A percentile compares a stretch with the other conserved stretches of the same genome.
Evolutionary conservation across 345 rosid genomes (phyloP).

Genomic region (Isatis tinctoria): DNA sequence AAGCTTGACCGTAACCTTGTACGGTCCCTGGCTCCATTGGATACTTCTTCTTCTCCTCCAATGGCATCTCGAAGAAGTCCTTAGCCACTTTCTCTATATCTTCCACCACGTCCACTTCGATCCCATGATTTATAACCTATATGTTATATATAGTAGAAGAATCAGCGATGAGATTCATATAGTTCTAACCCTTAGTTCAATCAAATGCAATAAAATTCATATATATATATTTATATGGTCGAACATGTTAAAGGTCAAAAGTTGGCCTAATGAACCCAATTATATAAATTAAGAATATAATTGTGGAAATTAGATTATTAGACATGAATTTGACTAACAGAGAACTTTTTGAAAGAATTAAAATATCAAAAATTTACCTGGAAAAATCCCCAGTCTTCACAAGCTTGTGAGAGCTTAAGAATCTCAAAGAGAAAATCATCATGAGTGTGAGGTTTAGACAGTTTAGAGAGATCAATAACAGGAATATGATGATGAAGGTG

Average conservation of each 20-base stretch:
- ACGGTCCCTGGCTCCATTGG: constrained; percentile 90
- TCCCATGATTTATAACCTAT: constrained; percentile 82
- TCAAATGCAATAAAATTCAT: not conserved
- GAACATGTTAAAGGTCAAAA: not conserved
- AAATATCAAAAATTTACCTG: constrained; percentile 46
- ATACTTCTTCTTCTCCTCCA: constrained; percentile 77
- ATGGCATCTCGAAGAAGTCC: constrained; percentile 77
- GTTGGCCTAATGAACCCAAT: not conserved
- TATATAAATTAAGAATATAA: not conserved
- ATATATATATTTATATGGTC: not conserved
- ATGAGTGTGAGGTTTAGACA: constrained; percentile 35
- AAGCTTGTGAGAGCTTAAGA: constrained; percentile 55
- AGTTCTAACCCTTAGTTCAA: not conserved
- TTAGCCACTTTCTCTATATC: constrained; percentile 63
- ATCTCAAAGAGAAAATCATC: constrained; percentile 40
- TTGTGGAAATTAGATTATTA: not conserved
- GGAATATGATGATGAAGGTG: constrained; percentile 47
- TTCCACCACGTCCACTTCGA: constrained; percentile 53
- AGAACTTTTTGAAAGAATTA: not conserved
- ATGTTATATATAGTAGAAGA: not conserved
- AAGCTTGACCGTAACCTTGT: constrained; percentile 97
- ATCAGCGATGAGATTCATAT: not conserved
- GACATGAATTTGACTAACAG: not conserved
- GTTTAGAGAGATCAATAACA: constrained; percentile 61
- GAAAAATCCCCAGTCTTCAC: constrained; percentile 93